These are phyloP conservation scores for Phylloporus sp. DNA, from an alignment of 768 basidiomycete species.

Conservation along the genomic window DNA sequence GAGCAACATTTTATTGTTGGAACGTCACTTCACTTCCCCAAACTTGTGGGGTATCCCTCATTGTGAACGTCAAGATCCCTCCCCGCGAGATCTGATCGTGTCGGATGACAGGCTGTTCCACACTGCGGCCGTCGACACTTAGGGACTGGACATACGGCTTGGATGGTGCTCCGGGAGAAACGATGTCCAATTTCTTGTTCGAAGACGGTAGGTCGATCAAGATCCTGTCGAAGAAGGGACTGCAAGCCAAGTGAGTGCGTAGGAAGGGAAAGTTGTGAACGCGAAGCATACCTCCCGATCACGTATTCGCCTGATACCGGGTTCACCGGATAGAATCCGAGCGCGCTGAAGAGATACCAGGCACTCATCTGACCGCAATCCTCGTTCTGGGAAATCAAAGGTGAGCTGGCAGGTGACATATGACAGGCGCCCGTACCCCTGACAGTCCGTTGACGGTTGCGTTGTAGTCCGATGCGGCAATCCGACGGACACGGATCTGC, in stretches of 20 bases:
- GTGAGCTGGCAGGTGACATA: background rate
- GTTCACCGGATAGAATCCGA: conserved; percentile 84
- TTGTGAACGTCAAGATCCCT: conserved; percentile 56
- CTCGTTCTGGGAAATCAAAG: conserved; percentile 54
- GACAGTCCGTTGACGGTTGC: conserved; percentile 64
- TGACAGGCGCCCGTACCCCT: conserved; percentile 43
- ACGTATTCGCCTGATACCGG: conserved; percentile 73
- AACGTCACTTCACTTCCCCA: conserved; percentile 33
- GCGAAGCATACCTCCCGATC: conserved; percentile 55
- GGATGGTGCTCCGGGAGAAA: conserved; percentile 50
- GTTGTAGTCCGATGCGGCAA: conserved; percentile 62
- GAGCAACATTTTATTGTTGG: background rate
- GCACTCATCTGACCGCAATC: conserved; percentile 91
- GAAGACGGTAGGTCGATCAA: conserved; percentile 49
- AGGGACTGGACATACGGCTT: conserved; percentile 60
- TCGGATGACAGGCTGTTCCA: conserved; percentile 45
- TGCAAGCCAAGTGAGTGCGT: conserved; percentile 1
- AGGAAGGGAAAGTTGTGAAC: background rate
- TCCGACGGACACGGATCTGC: conserved; percentile 64
- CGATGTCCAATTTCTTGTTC: conserved; percentile 41
- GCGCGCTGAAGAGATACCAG: conserved; percentile 78
- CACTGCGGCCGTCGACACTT: conserved; percentile 45
- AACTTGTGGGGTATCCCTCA: conserved; percentile 46
- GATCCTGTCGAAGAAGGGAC: conserved; percentile 52
- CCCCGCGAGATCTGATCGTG: conserved; percentile 61